phyloP scores from a whole-genome alignment of 768 basidiomycete species.

The Trametes cubensis region DNA sequence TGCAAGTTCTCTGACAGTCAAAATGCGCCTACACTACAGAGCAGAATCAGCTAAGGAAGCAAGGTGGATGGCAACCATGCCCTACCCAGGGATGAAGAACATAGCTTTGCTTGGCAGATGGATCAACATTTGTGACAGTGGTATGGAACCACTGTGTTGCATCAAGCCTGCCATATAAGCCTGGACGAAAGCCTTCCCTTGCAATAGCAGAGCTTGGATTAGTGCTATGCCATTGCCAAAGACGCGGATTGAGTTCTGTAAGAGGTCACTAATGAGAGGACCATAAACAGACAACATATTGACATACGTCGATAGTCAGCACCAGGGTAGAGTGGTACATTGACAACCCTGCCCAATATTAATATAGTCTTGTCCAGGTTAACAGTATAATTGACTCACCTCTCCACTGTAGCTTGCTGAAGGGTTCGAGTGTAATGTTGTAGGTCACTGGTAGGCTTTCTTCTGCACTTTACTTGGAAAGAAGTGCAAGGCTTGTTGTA shows the following conservation, averaged over 20 bases:
- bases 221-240: conserved; percentile 61
- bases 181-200: conserved; percentile 49
- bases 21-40: conserved; percentile 63
- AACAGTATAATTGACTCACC: conserved; percentile 42
- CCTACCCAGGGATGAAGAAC: conserved; percentile 65
- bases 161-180: conserved; percentile 64
- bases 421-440: conserved; percentile 71
- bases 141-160: conserved; percentile 62
- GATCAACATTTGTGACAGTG: conserved; percentile 77
- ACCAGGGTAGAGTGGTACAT: conserved; percentile 54
- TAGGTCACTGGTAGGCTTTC: conserved; percentile 47
- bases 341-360: conserved; percentile 49
- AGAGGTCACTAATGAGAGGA: not conserved
- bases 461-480: conserved; percentile 53
- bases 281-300: not conserved
- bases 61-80: not conserved
- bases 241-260: conserved; percentile 46
- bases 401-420: conserved; percentile 52
- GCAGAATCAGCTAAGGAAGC: not conserved
- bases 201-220: conserved; percentile 65
- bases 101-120: conserved; percentile 74
- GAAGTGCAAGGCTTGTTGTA: conserved; percentile 38
- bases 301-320: conserved; percentile 69
- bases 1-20: conserved; percentile 77
- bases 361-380: not conserved